A percentile compares a stretch with the other conserved stretches of the same genome.
Conservation (phyloP, 257 asterid genomes). For the Plantago major region DNA sequence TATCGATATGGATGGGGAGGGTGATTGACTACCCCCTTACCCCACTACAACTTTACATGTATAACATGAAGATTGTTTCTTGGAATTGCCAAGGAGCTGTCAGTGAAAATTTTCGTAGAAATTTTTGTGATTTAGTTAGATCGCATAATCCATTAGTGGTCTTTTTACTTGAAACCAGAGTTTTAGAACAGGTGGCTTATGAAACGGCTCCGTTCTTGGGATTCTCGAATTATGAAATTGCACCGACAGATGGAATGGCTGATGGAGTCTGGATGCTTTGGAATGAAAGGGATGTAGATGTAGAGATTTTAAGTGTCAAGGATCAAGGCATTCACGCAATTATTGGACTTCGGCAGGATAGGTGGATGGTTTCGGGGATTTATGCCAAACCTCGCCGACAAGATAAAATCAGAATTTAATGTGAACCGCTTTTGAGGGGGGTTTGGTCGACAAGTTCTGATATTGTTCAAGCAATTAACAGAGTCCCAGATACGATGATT, state of each 20-base stretch:
- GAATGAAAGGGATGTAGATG: neutral
- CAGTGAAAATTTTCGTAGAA: neutral
- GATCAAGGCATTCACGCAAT: no score
- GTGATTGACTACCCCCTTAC: neutral
- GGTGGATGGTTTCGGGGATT: no score
- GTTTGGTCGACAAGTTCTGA: no score
- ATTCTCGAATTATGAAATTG: no score
- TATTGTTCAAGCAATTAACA: no score
- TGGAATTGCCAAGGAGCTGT: neutral
- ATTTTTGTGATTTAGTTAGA: neutral
- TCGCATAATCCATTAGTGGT: neutral
- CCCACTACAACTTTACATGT: neutral
- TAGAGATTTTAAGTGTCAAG: neutral
- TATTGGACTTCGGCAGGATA: neutral
- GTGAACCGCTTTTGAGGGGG: no score
- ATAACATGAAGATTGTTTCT: neutral
- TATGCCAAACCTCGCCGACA: no score
- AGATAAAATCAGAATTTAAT: no score
- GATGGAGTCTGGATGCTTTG: neutral
- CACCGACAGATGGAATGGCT: no score
- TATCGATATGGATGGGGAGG: neutral
- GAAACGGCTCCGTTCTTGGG: no score
- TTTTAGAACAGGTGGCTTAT: no score
- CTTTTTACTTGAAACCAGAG: neutral
- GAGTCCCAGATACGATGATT: no score